A percentile compares a stretch with the other conserved stretches of the same genome.
These are phyloP conservation scores for Collybia nuda DNA, from an alignment of 768 basidiomycete genomes.

Conservation along the genomic window DNA sequence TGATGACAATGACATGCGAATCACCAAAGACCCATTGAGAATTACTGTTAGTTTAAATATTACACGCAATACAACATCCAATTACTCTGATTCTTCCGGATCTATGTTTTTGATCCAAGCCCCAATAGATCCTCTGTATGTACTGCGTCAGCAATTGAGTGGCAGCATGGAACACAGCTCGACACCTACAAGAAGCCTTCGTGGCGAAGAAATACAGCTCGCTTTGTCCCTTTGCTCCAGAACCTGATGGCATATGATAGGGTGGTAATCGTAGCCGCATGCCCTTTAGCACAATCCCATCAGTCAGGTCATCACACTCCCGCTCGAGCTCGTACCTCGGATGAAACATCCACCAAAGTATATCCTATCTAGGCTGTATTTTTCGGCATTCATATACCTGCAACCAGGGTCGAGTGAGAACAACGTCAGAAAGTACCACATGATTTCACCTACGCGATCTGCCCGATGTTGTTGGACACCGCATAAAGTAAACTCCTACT, in stretches of 20 bases:
- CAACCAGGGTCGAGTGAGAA: constrained; percentile 5
- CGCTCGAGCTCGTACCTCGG: constrained; percentile 59
- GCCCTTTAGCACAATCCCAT: constrained; percentile 53
- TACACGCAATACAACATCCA: not conserved
- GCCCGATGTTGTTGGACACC: constrained; percentile 98
- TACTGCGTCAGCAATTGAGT: constrained; percentile 11
- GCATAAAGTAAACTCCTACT: constrained; percentile 93
- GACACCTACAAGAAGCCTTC: constrained; percentile 91
- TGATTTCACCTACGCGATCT: constrained; percentile 85
- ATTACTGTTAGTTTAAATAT: constrained; percentile 9
- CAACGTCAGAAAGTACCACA: constrained; percentile 4
- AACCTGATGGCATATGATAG: constrained; percentile 98
- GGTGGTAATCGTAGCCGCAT: constrained; percentile 95
- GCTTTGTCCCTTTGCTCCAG: constrained; percentile 98
- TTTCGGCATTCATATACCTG: constrained; percentile 99
- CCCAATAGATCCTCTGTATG: constrained; percentile 81
- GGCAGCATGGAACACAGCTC: constrained; percentile 9
- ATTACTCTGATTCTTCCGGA: constrained; percentile 30
- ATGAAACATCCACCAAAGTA: constrained; percentile 99
- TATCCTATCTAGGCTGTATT: constrained; percentile 93
- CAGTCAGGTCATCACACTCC: constrained; percentile 6
- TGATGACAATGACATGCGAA: not conserved
- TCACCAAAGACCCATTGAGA: not conserved
- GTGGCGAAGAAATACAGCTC: constrained; percentile 94
- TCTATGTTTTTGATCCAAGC: constrained; percentile 98